Base-by-base conservation (phyloP, 108 stramenopile genomes). In the Parietichytrium sp. region DNA sequence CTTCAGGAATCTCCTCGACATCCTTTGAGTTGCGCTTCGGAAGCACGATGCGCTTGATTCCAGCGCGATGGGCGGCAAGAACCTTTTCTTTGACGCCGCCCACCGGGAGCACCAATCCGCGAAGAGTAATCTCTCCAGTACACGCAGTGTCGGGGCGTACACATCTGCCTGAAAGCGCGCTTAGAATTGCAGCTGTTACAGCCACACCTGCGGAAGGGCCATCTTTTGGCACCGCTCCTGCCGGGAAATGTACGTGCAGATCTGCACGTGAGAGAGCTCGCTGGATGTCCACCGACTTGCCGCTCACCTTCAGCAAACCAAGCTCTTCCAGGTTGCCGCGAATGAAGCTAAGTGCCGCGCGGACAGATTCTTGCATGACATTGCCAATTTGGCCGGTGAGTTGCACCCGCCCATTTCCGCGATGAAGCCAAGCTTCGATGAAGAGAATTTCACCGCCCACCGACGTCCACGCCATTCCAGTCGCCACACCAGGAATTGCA, bases 81-180 rank as follows among this genome's bases (percentile, higher is more conserved):
- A 92, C 93, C 88, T 98, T 98, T 86, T 98, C 98, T 86, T 97
- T 96, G 84, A 98, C 94, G 8, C 98, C 98, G 29, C 98, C 98
- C 26, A 98, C 95, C 0, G 96, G 92, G 0, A 98, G 85, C 2
- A 98, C 95, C 82, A 95, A 94, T 2, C 95, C 95, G 1, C 94
- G 95, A 25, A 97, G 85, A 55, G 85, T 83, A 18, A 87, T 20
- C 80, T 87, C 85, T 25, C 87, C 85, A 6, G 96, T 97, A 96
- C 96, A 96, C 12, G 98, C 98, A 30, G 97, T 82, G 86, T 95
- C 95, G 77, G 93, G 92, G 55, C 94, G 87, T 50, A 96, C 89
- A 3, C 96, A 93, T 36, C 82, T 87, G 29, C 89, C 92, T n/a
- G 91, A 80, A 4, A 96, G 96, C 36, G 97, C 87, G 4, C 94